Base-by-base conservation (phyloP, 805 yeast genomes). In the Kregervanrija pseudodelftensis region DNA sequence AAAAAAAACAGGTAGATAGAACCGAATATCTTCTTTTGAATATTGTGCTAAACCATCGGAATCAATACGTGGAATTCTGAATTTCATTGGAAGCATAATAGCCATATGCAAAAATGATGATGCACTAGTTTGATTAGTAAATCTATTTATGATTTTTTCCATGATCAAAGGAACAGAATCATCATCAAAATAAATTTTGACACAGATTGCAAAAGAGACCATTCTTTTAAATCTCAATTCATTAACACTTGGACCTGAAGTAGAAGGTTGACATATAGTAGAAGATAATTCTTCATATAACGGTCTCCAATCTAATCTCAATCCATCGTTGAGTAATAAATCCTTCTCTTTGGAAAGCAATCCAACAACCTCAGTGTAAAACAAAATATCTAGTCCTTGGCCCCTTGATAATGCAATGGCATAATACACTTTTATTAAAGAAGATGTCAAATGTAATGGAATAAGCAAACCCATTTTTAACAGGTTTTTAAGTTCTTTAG, bases 401-500 rank as follows among this genome's bases (percentile, higher is more conserved):
- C 93, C 89, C 36, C 87, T 74, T 2, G 83, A 77, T 28, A 89
- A 65, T 34, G 86, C 72, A 22, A 93, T 69, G 13, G 84, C 77
- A 56, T 79, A 89, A 58, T 78, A 90, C 1, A 86, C 85, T 44
- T 70, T 69, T 1, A 87, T 79, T 36, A 91, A 69, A 1, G 76
- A 66, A 16, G 79, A 70, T 43, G 89, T 73, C 39, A 81, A 63
- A 1, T 69, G 52, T 11, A 87, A 54, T 0, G 99, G 97, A 67
- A 91, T 72, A 42, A 83, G 84, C 55, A 84, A 79, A 54, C 86
- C 85, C 79, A 84, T 81, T 53, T 76, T 76, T 43, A 88, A 61
- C 76, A 96, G 83, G 36, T 83, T 81, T 41, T 78, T 74, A 49
- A 91, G 70, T 60, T 89, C 97, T 43, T 83, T 80, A 0, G 96